Evolutionary conservation across 768 basidiomycete genomes (phyloP).

Genomic region (Agaricus subrufescens): DNA sequence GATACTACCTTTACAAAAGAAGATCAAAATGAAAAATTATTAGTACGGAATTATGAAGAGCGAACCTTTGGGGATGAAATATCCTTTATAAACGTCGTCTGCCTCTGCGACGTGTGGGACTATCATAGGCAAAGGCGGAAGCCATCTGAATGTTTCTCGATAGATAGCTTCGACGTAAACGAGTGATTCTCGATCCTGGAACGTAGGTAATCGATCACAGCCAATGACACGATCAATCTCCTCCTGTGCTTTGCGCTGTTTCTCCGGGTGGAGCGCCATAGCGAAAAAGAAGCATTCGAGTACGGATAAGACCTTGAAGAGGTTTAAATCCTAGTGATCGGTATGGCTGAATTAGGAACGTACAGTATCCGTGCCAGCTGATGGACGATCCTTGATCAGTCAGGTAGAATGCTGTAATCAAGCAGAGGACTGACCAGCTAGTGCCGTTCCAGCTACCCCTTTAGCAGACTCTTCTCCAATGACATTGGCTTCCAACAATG

Average conservation of each 20-base stretch:
- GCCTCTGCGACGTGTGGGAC: constrained; percentile 18
- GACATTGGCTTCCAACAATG: constrained; percentile 4
- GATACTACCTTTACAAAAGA: neutral
- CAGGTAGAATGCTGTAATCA: neutral
- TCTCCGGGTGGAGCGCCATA: constrained; percentile 23
- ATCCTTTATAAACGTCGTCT: constrained; percentile 21
- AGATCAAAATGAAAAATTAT: neutral
- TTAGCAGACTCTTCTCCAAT: constrained; percentile 5
- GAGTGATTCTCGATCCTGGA: constrained; percentile 17
- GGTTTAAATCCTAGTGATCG: neutral
- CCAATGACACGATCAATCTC: constrained; percentile 27
- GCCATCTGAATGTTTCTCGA: constrained; percentile 12
- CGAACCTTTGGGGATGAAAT: constrained; percentile 17
- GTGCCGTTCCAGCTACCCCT: constrained; percentile 11
- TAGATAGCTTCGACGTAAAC: constrained; percentile 18
- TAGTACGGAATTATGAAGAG: too few species aligned
- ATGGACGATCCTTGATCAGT: too few species aligned
- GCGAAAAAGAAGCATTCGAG: constrained; percentile 21
- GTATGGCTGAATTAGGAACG: neutral
- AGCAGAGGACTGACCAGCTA: constrained; percentile 5
- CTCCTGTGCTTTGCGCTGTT: constrained; percentile 23
- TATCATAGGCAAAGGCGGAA: constrained; percentile 13
- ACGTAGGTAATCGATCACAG: constrained; percentile 19
- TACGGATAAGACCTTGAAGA: constrained; percentile 12
- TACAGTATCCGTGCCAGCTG: constrained; percentile 16